A percentile compares a stretch with the other conserved stretches of the same genome.
Conservation (phyloP, 129 eudicot species). For the Solidago caesia region DNA sequence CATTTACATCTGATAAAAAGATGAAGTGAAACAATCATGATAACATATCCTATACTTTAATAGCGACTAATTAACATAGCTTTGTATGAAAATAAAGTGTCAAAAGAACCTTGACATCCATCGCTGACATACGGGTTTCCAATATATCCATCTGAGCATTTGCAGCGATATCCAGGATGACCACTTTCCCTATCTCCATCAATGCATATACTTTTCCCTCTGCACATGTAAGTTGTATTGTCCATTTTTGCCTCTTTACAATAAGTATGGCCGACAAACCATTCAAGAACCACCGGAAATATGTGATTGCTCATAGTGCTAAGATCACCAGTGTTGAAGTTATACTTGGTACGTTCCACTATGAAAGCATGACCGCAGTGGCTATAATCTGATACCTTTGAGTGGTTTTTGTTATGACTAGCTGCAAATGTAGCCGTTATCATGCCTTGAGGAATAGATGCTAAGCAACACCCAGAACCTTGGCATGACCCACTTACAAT, state of each 20-base stretch:
- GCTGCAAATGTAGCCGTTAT: background rate
- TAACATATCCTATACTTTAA: too few relatives aligned
- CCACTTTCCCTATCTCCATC: background rate
- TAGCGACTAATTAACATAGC: too few relatives aligned
- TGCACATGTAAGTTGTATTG: conserved; percentile 15
- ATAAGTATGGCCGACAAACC: conserved; percentile 27
- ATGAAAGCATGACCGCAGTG: conserved; percentile 31
- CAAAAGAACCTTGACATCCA: conserved; percentile 20
- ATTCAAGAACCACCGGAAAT: conserved; percentile 12
- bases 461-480: conserved; percentile 10
- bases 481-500: background rate
- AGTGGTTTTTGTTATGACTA: background rate
- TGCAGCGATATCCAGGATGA: conserved; percentile 24
- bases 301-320: background rate
- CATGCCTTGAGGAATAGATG: background rate
- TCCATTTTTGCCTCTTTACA: conserved; percentile 29
- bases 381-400: background rate
- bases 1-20: conserved; percentile 27
- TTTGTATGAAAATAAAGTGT: background rate
- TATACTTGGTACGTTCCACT: conserved; percentile 11
- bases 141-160: conserved; percentile 18
- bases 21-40: background rate
- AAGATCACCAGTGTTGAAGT: background rate
- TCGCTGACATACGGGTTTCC: conserved; percentile 22
- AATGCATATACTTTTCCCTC: conserved; percentile 9